Evolutionary conservation across 352 stramenopile species (phyloP), one percentile per base, ranked within the genome.

Genomic region (Pythium sp.): DNA sequence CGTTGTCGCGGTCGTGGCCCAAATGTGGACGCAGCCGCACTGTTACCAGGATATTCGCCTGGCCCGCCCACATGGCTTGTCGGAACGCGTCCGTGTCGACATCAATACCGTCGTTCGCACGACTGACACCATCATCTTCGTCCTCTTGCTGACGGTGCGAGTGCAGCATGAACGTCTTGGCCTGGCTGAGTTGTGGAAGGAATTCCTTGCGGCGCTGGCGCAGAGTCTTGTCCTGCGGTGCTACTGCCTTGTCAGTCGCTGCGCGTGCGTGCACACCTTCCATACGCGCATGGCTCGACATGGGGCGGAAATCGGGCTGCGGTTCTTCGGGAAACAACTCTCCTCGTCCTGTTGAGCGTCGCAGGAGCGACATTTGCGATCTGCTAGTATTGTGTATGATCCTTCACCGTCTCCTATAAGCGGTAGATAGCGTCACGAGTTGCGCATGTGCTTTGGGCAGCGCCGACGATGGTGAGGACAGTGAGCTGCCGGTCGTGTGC

Each of bases 21-120:
- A 92, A 72, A 28, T 92, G 76, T 4, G 92, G 92, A 22, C 92
- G 87, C 47, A 97, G 78, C 3, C 92, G 87, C 47, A 98, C 92
- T 0, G 87, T 86, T 49, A 98, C 91, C 5, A 97, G 74, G 58
- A 97, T 93, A 64, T 96, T 97, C 43, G 85, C 82, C 57, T 96
- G 86, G 0, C 89, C 91, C 7, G 81, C 86, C 90, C 90, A 96
- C 87, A 95, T 95, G 15, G 88, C 87, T 14, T 88, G 74, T 68
- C 84, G 81, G 72, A 91, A 91, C 22, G 67, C 76, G 22, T 92
- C 87, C 11, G 76, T 91, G 5, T 91, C 81, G 2, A 74, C 68
- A 32, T 88, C 71, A 6, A 68, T 15, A n/a, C 18, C 22, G 38
- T 32, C 24, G 22, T 22, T 58, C 12, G 11, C 24, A 36, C 46